Base-by-base conservation (phyloP, 257 asterid genomes). In the Rhazya stricta region DNA sequence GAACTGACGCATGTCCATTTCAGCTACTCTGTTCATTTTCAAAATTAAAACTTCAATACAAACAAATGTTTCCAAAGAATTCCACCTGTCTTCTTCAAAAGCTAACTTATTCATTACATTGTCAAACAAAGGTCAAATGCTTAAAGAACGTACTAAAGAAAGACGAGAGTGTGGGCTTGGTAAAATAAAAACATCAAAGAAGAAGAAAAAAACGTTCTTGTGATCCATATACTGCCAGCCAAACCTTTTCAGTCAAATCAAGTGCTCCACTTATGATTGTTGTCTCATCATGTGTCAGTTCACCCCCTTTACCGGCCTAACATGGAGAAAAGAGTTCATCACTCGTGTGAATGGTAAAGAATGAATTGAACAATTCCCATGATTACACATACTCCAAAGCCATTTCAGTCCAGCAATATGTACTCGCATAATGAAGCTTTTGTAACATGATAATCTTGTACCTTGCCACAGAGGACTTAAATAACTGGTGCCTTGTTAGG, bases 281-380 rank as follows among this genome's bases (percentile, higher is more conserved):
- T 73, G 98, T 85, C 84, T 95, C 99, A 76, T 87, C 94, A 65
- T 91, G 98, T 48, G 98, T 82, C 77, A 95, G 94, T 80, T 95
- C 99, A 73, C 99, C 98, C 23, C 98, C 99, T 88, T 84, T 91
- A 72, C 99, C 99, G n/a, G 93, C 99, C 98, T 95, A 75, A 48
- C 32, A 73, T 23, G 60, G 57, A 39, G 36, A 51, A 67, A 74
- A 72, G 76, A 69, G 19, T 42, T 19, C 32, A 25, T 57, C 19
- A 63, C 15, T 68, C 25, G 34, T 9, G 25, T 8, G 29, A 72
- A 56, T 16, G 10, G 32, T 9, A 32, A 36, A 32, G 21, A 61
- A 60, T 30, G n/a, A 16, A 32, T 41, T 18, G 60, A 57, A 67
- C 16, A 23, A 11, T 39, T 21, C 18, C 9, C 53, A 66, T 36